Evolutionary conservation across 305 asterid genomes (phyloP).

Genomic region (Solanum hybrid): DNA sequence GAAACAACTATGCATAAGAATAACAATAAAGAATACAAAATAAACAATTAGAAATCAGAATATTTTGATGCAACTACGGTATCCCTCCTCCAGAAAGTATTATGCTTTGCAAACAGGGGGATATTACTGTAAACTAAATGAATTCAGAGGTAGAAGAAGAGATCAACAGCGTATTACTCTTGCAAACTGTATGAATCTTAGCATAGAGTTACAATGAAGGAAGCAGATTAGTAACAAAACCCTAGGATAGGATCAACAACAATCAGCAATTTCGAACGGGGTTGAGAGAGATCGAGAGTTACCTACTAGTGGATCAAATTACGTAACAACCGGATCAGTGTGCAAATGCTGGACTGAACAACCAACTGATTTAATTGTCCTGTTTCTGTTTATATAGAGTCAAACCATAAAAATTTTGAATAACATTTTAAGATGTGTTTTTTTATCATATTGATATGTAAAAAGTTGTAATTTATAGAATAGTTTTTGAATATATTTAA

Average conservation of each 20-base stretch:
- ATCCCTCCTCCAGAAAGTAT: background rate
- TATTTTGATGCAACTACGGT: background rate
- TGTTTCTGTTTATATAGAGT: too few relatives aligned
- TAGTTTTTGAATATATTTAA: too few relatives aligned
- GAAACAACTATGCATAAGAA: background rate
- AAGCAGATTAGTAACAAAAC: conserved; percentile 2
- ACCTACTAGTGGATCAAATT: background rate
- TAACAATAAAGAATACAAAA: background rate
- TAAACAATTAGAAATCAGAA: background rate
- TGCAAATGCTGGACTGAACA: background rate
- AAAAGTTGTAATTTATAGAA: too few relatives aligned
- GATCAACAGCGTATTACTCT: background rate
- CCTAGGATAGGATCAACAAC: conserved; percentile 1
- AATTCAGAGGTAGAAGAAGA: background rate
- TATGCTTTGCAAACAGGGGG: background rate
- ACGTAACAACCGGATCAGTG: background rate
- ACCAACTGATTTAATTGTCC: background rate
- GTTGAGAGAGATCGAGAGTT: background rate
- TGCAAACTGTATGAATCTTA: background rate
- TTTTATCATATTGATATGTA: background rate
- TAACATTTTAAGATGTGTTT: too few relatives aligned
- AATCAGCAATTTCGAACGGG: background rate
- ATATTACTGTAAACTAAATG: background rate
- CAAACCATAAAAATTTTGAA: too few relatives aligned
- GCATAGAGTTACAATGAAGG: background rate